A percentile compares a stretch with the other conserved stretches of the same genome.
Conservation (phyloP, 306 rosid genomes). For the Cucurbita ficifolia region DNA sequence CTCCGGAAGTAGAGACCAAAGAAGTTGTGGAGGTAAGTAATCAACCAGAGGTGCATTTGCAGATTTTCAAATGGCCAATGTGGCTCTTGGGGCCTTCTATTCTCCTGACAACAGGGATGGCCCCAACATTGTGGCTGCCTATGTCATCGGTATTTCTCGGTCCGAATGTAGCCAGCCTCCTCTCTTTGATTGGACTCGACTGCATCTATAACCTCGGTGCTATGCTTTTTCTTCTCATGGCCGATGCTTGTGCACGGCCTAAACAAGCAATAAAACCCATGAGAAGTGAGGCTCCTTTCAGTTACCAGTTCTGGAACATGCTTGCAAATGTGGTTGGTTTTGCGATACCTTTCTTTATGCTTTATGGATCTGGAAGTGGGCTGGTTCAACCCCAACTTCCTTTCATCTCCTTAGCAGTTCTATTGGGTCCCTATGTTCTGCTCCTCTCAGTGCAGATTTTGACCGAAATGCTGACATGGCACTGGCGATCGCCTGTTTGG, state of each 20-base stretch:
- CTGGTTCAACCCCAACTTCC: constrained; percentile 56
- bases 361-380: constrained; percentile 53
- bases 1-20: constrained; percentile 20
- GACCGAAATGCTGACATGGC: constrained; percentile 83
- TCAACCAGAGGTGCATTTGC: constrained; percentile 30
- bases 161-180: constrained; percentile 70
- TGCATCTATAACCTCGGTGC: constrained; percentile 81
- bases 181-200: constrained; percentile 81
- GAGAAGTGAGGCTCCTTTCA: constrained; percentile 69
- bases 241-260: constrained; percentile 63
- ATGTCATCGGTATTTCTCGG: constrained; percentile 68
- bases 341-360: constrained; percentile 35
- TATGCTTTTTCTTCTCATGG: constrained; percentile 90
- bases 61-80: constrained; percentile 74
- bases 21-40: constrained; percentile 15
- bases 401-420: constrained; percentile 45
- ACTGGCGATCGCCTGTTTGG: constrained; percentile 95
- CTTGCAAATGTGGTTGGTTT: constrained; percentile 60
- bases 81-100: constrained; percentile 83
- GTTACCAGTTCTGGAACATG: constrained; percentile 83
- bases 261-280: constrained; percentile 27
- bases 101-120: constrained; percentile 72
- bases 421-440: constrained; percentile 68
- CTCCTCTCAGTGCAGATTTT: constrained; percentile 63
- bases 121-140: constrained; percentile 86